phyloP scores from a whole-genome alignment of 768 basidiomycete species.

The Tylopilus subfusipes region DNA sequence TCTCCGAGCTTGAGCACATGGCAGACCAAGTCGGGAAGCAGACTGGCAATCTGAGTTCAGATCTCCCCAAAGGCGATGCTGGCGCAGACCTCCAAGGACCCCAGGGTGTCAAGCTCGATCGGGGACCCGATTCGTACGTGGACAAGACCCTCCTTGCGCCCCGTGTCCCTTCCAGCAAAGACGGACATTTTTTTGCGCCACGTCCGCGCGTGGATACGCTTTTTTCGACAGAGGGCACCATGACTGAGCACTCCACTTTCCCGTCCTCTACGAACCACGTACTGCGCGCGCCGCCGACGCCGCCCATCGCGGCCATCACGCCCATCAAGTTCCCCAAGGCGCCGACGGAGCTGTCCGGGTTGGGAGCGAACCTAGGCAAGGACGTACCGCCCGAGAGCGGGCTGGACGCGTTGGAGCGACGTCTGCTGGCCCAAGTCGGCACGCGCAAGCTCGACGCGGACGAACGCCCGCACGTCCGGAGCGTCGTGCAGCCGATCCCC shows the following conservation, averaged over 20 bases:
- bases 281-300: slow-evolving; percentile 44
- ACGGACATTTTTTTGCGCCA: slow-evolving; percentile 10
- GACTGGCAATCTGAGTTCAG: slow-evolving; percentile 26
- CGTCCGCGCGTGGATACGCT: slow-evolving; percentile 31
- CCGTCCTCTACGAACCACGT: slow-evolving; percentile 15
- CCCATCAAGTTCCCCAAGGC: slow-evolving; percentile 36
- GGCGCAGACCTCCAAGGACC: slow-evolving; percentile 18
- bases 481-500: slow-evolving; percentile 37
- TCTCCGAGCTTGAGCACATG: slow-evolving; percentile 69
- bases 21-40: slow-evolving; percentile 51
- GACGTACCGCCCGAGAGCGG: slow-evolving; percentile 44
- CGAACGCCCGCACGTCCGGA: slow-evolving; percentile 35
- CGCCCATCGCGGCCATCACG: slow-evolving; percentile 44
- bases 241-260: slow-evolving; percentile 5
- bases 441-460: slow-evolving; percentile 46
- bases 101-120: slow-evolving; percentile 15
- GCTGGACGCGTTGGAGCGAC: slow-evolving; percentile 68
- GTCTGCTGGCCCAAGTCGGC: slow-evolving; percentile 68
- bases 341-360: slow-evolving; percentile 25
- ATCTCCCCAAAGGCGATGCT: slow-evolving; percentile 23
- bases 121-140: slow-evolving; percentile 17
- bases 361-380: slow-evolving; percentile 23
- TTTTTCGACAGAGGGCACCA: slow-evolving; percentile 20
- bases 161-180: slow-evolving; percentile 49
- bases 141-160: slow-evolving; percentile 64